Evolutionary conservation across 371 early-diverging fungal genomes (phyloP).

Genomic region (Lichtheimia hyalospora): DNA sequence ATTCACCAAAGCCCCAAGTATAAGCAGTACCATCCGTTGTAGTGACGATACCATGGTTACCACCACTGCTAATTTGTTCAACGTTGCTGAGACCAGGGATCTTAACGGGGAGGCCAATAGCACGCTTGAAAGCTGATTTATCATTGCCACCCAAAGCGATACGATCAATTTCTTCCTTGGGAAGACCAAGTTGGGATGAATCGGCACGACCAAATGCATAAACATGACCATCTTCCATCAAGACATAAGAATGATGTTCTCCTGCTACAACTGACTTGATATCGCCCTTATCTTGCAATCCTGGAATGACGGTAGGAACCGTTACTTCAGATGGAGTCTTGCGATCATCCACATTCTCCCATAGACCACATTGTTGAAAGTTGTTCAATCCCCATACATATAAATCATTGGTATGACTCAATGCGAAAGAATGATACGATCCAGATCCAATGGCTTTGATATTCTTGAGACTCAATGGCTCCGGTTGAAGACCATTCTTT

Average conservation of each 20-base stretch:
- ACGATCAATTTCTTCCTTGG: slow-evolving; percentile 24
- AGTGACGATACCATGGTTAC: slow-evolving; percentile 85
- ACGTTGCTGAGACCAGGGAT: slow-evolving; percentile 51
- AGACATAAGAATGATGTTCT: slow-evolving; percentile 84
- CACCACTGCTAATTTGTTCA: slow-evolving; percentile 75
- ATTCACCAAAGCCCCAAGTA: slow-evolving; percentile 93
- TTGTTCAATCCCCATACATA: slow-evolving; percentile 96
- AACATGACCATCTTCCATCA: slow-evolving; percentile 73
- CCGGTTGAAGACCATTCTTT: slow-evolving; percentile 61
- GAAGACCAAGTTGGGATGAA: slow-evolving; percentile 92
- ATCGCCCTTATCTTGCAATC: slow-evolving; percentile 42
- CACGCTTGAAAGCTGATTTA: slow-evolving; percentile 54
- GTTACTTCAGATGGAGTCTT: slow-evolving; percentile 38
- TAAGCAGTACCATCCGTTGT: slow-evolving; percentile 70
- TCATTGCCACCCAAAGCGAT: slow-evolving; percentile 15
- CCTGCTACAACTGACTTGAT: slow-evolving; percentile 76
- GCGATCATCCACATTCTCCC: slow-evolving; percentile 34
- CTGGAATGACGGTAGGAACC: slow-evolving; percentile 52
- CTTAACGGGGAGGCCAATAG: slow-evolving; percentile 59
- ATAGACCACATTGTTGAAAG: slow-evolving; percentile 87
- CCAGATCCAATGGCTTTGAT: slow-evolving; percentile 80
- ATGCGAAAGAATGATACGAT: slow-evolving; percentile 85
- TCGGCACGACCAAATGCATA: slow-evolving; percentile 89
- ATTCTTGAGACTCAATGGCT: slow-evolving; percentile 51
- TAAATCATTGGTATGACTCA: slow-evolving; percentile 64